Evolutionary conservation across 768 basidiomycete species (phyloP), one percentile per base, ranked within the genome.

Genomic region (Kwoniella botswanensis): DNA sequence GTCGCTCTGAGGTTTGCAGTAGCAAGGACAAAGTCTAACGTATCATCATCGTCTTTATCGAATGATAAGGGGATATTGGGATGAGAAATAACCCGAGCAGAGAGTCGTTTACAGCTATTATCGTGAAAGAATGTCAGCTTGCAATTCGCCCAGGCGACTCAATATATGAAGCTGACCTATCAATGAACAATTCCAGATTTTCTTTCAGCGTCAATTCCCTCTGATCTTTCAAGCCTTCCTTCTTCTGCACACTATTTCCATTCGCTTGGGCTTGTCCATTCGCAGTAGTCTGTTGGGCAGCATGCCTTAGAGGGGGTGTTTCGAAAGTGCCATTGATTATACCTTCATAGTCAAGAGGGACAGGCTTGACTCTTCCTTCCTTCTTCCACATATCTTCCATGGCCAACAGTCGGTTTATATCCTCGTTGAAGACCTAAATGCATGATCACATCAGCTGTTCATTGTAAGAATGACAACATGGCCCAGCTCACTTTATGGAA

Each of bases 11-110:
- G 86, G 84, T 99, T 99, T 3, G 94, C 92, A 0, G 95, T 89
- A 7, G 95, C 93, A 0, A 94, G 93, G 24, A 98, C 97, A 78
- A 99, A 98, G 84, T 98, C 94, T 3, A 99, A 88, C 0, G 94
- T 91, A 76, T 98, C 97, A 42, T 95, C 93, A 79, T 98, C 97
- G 79, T 99, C 97, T 82, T 99, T 99, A 86, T 99, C 97, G 75
- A 98, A 98, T 0, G 90, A 85, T 62, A 97, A 74, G 1, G 82
- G 76, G 15, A 76, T 74, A 21, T 78, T 55, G 0, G 83, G 83
- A 61, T 83, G 76, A 21, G 81, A 88, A 86, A 84, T 93, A 88
- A 21, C 91, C 88, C 73, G 86, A 84, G 85, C 84, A 6, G 93
- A 89, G 2, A 98, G 86, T 6, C 91, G 89, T 58, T 91, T 88